These are phyloP conservation scores for Nidularia sp. DNA, from an alignment of 768 basidiomycete species.

Conservation along the genomic window DNA sequence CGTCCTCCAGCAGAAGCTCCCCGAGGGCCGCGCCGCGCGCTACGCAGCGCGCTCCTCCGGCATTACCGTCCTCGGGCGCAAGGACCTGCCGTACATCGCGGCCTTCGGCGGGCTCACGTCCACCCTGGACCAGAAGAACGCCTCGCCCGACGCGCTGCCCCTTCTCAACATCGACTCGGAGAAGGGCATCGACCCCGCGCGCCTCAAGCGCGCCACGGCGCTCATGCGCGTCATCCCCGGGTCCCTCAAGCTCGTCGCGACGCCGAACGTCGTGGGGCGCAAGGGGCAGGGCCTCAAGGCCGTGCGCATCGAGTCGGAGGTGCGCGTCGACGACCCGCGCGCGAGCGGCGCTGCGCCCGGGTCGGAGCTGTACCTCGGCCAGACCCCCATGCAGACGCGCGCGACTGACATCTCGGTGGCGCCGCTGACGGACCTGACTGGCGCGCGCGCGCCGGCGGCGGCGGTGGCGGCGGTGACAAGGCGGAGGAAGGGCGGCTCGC, in stretches of 20 bases:
- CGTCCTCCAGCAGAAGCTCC: slow-evolving; percentile 30
- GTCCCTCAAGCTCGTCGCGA: slow-evolving; percentile 19
- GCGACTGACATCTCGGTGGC: too few relatives aligned
- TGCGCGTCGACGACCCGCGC: slow-evolving; percentile 15
- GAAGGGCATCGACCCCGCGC: slow-evolving; percentile 19
- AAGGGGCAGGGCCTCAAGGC: slow-evolving; percentile 32
- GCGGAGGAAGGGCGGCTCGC: too few relatives aligned
- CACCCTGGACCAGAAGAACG: neutral
- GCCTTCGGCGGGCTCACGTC: slow-evolving; percentile 40
- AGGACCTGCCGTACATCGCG: slow-evolving; percentile 16
- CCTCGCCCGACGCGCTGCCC: slow-evolving; percentile 13
- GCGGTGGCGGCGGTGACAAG: too few relatives aligned
- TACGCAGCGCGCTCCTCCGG: neutral
- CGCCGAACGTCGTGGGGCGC: slow-evolving; percentile 43
- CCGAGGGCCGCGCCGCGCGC: neutral
- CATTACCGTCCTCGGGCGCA: neutral
- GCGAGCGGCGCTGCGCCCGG: too few relatives aligned
- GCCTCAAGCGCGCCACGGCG: slow-evolving; percentile 5
- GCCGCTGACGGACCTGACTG: too few relatives aligned
- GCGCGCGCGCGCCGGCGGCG: too few relatives aligned
- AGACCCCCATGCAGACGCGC: slow-evolving; percentile 2
- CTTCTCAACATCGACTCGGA: slow-evolving; percentile 5
- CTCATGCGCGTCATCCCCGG: slow-evolving; percentile 22
- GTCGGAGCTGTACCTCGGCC: neutral
- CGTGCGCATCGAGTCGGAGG: slow-evolving; percentile 18